Conservation (phyloP, 1,284 basidiomycete genomes). For the Clitocybe nebularis region DNA sequence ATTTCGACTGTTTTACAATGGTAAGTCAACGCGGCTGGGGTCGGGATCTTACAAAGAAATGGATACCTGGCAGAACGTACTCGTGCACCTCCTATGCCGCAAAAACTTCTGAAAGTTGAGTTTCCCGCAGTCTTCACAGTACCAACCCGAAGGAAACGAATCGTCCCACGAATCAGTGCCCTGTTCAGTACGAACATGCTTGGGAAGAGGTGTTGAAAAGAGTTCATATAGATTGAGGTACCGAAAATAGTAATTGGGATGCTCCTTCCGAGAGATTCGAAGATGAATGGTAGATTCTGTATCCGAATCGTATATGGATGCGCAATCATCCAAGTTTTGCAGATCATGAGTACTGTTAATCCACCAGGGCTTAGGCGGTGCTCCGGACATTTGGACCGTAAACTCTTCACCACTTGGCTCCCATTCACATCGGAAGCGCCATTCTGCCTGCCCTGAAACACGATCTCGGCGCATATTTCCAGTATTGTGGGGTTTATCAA, state of each 20-base stretch:
- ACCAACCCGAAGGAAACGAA: neutral
- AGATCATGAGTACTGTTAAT: constrained; percentile 8
- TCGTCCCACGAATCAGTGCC: neutral
- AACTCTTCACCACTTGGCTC: constrained; percentile 36
- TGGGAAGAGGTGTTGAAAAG: neutral
- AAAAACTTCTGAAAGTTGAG: neutral
- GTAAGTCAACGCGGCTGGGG: no score
- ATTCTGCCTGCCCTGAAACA: constrained; percentile 26
- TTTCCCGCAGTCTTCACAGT: neutral
- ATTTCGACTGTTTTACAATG: no score
- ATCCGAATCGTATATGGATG: no score
- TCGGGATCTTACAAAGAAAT: neutral
- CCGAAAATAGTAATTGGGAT: neutral
- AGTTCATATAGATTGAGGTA: neutral
- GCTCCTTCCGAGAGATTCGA: neutral
- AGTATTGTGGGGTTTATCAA: neutral
- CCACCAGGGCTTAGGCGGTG: constrained; percentile 35
- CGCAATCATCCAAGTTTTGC: no score
- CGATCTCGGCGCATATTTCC: constrained; percentile 5
- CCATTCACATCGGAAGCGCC: constrained; percentile 37
- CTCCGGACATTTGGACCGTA: no score
- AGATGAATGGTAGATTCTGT: no score
- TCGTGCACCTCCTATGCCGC: neutral
- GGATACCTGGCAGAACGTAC: neutral
- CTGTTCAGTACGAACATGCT: neutral